Conservation (phyloP, 139 green algal species). For the Coelastrella sp. region DNA sequence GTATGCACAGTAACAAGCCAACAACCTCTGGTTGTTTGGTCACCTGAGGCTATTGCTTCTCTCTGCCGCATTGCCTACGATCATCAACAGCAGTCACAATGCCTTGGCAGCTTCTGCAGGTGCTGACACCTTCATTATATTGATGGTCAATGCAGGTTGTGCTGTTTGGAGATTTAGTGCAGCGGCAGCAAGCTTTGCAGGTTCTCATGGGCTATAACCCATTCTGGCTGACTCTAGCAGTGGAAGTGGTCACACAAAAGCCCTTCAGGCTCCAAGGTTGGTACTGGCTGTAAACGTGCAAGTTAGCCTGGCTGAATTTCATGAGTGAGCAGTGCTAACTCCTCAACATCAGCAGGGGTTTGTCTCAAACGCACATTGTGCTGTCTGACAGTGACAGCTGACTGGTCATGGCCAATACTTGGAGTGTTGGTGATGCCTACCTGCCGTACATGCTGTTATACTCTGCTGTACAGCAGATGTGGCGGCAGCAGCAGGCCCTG, state of each 20-base stretch:
- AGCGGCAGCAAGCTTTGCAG: slow-evolving; percentile 60
- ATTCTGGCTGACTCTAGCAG: slow-evolving; percentile 79
- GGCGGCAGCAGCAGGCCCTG: neutral
- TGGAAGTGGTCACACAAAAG: slow-evolving; percentile 58
- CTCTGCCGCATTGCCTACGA: too few species aligned
- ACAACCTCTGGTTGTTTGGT: neutral
- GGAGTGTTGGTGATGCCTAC: too few species aligned
- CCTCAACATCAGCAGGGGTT: neutral
- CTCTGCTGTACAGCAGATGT: too few species aligned
- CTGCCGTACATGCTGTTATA: too few species aligned
- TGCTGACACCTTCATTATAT: too few species aligned
- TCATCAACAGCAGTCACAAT: too few species aligned
- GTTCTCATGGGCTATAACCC: slow-evolving; percentile 84
- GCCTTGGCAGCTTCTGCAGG: too few species aligned
- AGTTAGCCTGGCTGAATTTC: neutral
- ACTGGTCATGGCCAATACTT: too few species aligned
- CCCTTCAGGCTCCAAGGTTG: slow-evolving; percentile 35
- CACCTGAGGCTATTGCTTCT: neutral
- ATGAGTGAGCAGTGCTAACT: neutral
- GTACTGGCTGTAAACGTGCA: neutral
- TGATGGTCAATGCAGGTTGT: slow-evolving; percentile 45
- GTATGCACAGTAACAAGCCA: neutral
- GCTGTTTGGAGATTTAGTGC: slow-evolving; percentile 59
- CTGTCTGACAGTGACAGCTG: too few species aligned
- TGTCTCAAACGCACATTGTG: too few species aligned